phyloP scores from a whole-genome alignment of 2,329 filamentous ascomycete genomes.

The Exophiala viscosa region DNA sequence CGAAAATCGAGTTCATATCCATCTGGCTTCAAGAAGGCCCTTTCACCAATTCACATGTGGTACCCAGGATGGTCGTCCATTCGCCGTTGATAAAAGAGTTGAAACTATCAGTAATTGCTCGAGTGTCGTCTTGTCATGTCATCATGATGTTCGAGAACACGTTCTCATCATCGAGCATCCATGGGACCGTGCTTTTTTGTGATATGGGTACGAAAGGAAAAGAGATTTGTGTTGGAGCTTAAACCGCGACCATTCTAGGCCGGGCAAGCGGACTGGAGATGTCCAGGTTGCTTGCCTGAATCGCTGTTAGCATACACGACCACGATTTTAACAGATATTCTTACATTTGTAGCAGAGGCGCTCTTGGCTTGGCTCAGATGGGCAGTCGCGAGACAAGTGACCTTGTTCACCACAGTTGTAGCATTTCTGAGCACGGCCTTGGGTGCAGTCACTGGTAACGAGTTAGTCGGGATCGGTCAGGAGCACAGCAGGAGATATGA shows the following conservation, averaged over 20 bases:
- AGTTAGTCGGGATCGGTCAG: slow-evolving; percentile 7
- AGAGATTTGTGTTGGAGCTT: slow-evolving; percentile 3
- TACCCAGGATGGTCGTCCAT: slow-evolving; percentile 4
- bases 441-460: slow-evolving; percentile 85
- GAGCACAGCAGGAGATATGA: background rate
- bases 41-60: slow-evolving; percentile 3
- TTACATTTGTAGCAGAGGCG: slow-evolving; percentile 98
- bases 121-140: too few relatives aligned
- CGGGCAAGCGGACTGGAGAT: slow-evolving; percentile 92
- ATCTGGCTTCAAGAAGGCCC: background rate
- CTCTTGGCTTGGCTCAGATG: slow-evolving; percentile 83
- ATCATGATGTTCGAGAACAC: background rate
- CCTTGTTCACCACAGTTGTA: slow-evolving; percentile 80
- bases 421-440: slow-evolving; percentile 84
- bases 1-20: slow-evolving; percentile 1
- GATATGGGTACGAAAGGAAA: slow-evolving; percentile 18
- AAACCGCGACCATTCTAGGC: slow-evolving; percentile 44
- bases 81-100: background rate
- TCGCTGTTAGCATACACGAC: background rate
- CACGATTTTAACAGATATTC: background rate
- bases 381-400: slow-evolving; percentile 93
- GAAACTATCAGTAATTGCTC: too few relatives aligned
- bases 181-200: slow-evolving; percentile 9
- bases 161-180: background rate
- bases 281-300: slow-evolving; percentile 60